Conservation (phyloP, 2,329 filamentous ascomycete genomes). For the Penicillium sp. region DNA sequence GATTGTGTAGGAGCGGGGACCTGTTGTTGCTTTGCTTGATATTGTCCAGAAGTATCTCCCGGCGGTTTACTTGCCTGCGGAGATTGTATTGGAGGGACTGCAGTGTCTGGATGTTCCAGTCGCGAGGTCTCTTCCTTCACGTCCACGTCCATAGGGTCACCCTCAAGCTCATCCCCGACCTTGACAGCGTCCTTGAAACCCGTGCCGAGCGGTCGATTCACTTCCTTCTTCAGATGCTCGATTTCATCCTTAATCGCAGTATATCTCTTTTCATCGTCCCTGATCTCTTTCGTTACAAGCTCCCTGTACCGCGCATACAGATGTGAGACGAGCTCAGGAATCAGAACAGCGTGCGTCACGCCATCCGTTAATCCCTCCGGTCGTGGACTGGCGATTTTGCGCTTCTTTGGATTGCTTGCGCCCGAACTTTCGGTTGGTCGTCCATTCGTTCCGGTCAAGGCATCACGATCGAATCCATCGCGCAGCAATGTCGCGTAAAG, state of each 20-base stretch:
- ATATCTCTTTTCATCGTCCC: constrained; percentile 69
- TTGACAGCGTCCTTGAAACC: constrained; percentile 8
- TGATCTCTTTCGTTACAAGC: constrained; percentile 66
- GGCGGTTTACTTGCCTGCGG: constrained; percentile 8
- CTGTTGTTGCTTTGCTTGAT: constrained; percentile 2
- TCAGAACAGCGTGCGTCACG: constrained; percentile 62
- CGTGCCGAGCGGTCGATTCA: constrained; percentile 46
- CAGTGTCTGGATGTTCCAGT: constrained; percentile 5
- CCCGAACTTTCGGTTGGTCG: constrained; percentile 24
- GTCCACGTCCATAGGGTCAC: constrained; percentile 31
- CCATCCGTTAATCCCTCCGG: constrained; percentile 66
- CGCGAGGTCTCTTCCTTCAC: constrained; percentile 21
- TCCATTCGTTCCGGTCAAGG: constrained; percentile 28
- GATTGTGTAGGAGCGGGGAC: constrained; percentile 8
- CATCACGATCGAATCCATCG: constrained; percentile 62
- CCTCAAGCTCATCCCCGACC: constrained; percentile 2
- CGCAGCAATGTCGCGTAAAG: constrained; percentile 74
- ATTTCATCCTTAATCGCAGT: constrained; percentile 66
- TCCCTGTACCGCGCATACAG: constrained; percentile 74
- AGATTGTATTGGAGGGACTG: constrained; percentile 3
- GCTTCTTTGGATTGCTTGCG: constrained; percentile 62
- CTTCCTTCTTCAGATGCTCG: constrained; percentile 62
- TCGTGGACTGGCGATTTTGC: constrained; percentile 67
- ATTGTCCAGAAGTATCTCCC: constrained; percentile 1
- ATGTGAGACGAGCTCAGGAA: constrained; percentile 68